A percentile compares a stretch with the other conserved stretches of the same genome.
These are phyloP conservation scores for Colletotrichum sp. DNA, from an alignment of 2,329 filamentous ascomycete genomes.

Conservation along the genomic window DNA sequence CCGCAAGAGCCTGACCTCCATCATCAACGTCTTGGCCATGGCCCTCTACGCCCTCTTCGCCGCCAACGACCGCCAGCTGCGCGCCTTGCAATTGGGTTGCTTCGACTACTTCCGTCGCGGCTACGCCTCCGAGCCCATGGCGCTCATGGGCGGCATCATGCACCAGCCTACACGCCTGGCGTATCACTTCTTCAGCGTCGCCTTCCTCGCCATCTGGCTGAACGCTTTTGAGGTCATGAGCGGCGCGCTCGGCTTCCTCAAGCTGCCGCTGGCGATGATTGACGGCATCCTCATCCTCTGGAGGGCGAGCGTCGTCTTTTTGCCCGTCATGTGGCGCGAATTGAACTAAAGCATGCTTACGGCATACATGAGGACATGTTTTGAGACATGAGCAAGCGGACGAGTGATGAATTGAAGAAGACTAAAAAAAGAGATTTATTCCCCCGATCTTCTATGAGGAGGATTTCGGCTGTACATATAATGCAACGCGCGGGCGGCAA, in stretches of 20 bases:
- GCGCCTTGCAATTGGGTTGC: slow-evolving; percentile 85
- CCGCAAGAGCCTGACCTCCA: slow-evolving; percentile 80
- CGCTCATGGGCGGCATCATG: slow-evolving; percentile 82
- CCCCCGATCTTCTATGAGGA: background rate
- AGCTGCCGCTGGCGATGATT: slow-evolving; percentile 68
- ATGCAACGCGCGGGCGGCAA: background rate
- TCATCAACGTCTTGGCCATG: slow-evolving; percentile 98
- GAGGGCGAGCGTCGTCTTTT: slow-evolving; percentile 81
- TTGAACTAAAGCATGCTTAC: slow-evolving; percentile 32
- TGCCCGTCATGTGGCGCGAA: slow-evolving; percentile 81
- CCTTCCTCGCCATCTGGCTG: slow-evolving; percentile 84
- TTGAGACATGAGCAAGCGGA: slow-evolving; percentile 6
- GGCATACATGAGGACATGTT: background rate
- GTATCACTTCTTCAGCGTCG: slow-evolving; percentile 94
- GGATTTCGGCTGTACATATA: slow-evolving; percentile 5
- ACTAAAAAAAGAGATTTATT: background rate
- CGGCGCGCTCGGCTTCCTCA: slow-evolving; percentile 55
- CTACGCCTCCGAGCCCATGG: slow-evolving; percentile 78
- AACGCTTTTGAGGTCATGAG: slow-evolving; percentile 45
- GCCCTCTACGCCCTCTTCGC: slow-evolving; percentile 92
- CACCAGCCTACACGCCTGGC: slow-evolving; percentile 78
- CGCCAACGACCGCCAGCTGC: slow-evolving; percentile 78
- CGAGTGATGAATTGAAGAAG: slow-evolving; percentile 7
- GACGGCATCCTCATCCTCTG: slow-evolving; percentile 75
- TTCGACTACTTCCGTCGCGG: slow-evolving; percentile 88